These are phyloP conservation scores for Ceratocystis huliohia DNA, from an alignment of 2,329 filamentous ascomycete genomes.

Conservation along the genomic window DNA sequence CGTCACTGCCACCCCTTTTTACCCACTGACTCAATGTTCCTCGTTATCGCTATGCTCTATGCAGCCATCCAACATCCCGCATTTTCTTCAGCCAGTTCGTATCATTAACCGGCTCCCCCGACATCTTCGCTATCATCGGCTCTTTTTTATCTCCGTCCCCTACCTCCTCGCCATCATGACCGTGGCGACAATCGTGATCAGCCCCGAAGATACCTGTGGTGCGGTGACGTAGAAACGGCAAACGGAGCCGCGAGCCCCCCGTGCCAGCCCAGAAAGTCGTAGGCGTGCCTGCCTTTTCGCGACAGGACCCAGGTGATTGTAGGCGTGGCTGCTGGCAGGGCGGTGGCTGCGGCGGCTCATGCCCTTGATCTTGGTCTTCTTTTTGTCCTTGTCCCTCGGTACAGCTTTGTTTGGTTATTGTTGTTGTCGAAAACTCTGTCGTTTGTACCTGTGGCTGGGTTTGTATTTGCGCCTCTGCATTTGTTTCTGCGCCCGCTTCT, in stretches of 20 bases:
- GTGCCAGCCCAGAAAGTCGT: not conserved
- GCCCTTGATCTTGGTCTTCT: not conserved
- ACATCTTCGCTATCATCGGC: not conserved
- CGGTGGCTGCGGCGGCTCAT: not conserved
- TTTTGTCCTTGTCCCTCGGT: not conserved
- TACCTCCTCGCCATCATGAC: too few relatives aligned
- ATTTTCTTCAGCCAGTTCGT: slow-evolving; percentile 6
- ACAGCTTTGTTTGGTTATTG: not conserved
- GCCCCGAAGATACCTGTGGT: slow-evolving; percentile 2
- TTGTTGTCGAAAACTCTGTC: not conserved
- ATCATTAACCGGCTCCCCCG: not conserved
- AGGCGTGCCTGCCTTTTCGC: not conserved
- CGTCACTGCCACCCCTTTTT: not conserved
- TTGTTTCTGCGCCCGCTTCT: not conserved
- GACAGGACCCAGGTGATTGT: not conserved
- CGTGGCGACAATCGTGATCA: not conserved
- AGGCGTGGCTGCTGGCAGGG: not conserved
- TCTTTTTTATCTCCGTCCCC: not conserved
- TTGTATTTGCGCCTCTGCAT: not conserved
- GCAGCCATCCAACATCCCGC: slow-evolving; percentile 4
- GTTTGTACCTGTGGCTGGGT: not conserved
- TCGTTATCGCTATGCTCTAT: slow-evolving; percentile 3
- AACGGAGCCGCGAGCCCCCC: not conserved
- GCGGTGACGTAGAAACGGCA: slow-evolving; percentile 5
- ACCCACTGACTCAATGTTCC: not conserved